Percentiles rank a stretch among this genome's conserved stretches.
Conservation (phyloP, 352 stramenopile genomes). For the Phytopythium cucurbitacearum region DNA sequence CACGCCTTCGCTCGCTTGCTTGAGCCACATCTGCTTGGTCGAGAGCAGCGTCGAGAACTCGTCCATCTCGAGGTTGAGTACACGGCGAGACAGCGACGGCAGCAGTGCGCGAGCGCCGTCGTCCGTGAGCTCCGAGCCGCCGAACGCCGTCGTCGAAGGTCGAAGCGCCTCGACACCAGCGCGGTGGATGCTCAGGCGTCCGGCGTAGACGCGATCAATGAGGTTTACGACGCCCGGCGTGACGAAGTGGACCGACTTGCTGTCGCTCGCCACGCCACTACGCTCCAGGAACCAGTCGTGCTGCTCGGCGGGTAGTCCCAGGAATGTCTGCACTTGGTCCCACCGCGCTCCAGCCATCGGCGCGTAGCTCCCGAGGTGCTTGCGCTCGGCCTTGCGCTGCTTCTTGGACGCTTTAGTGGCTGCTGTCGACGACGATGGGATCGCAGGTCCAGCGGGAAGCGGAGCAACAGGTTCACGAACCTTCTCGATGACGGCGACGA, state of each 20-base stretch:
- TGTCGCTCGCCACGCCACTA: slow-evolving; percentile 55
- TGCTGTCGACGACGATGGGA: slow-evolving; percentile 4
- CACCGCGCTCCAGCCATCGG: slow-evolving; percentile 36
- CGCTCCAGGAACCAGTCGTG: slow-evolving; percentile 46
- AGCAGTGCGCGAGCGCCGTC: slow-evolving; percentile 59
- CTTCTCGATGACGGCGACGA: slow-evolving; percentile 95
- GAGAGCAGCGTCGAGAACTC: slow-evolving; percentile 62
- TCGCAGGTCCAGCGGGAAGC: slow-evolving; percentile 30
- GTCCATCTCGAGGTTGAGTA: slow-evolving; percentile 53
- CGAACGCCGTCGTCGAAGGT: slow-evolving; percentile 16
- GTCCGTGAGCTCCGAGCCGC: slow-evolving; percentile 52
- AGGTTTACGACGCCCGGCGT: slow-evolving; percentile 44
- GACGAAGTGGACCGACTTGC: slow-evolving; percentile 65
- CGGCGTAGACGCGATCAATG: slow-evolving; percentile 25
- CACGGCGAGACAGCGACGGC: slow-evolving; percentile 37
- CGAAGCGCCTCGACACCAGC: slow-evolving; percentile 54
- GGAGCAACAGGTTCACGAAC: slow-evolving; percentile 15
- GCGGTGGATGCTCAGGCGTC: slow-evolving; percentile 56
- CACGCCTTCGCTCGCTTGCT: slow-evolving; percentile 60
- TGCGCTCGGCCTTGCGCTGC: slow-evolving; percentile 41
- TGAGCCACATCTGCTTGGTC: slow-evolving; percentile 73
- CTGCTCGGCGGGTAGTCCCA: slow-evolving; percentile 24
- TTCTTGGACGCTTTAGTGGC: slow-evolving; percentile 41
- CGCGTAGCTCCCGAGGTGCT: slow-evolving; percentile 60
- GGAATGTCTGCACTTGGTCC: slow-evolving; percentile 34